Percentiles rank a stretch among this genome's conserved stretches.
These are phyloP conservation scores for Phytophthora fragariae DNA, from an alignment of 352 stramenopile species.

Conservation along the genomic window DNA sequence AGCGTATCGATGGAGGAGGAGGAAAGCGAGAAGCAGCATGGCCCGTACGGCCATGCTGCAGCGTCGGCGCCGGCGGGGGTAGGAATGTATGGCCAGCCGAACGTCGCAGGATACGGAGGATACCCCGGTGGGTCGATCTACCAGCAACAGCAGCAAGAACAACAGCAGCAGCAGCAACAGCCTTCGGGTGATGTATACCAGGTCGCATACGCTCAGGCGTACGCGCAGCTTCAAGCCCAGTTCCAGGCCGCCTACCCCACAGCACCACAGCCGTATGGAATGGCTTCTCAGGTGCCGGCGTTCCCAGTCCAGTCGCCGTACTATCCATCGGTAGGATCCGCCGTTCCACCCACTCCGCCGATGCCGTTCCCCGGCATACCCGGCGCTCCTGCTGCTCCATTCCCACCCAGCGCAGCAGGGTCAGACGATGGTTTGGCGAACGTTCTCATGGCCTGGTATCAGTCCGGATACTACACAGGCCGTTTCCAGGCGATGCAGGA, in stretches of 20 bases:
- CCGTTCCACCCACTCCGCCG: conserved; percentile 31
- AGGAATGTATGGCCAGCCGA: conserved; percentile 25
- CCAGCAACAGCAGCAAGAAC: conserved; percentile 18
- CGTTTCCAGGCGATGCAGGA: conserved; percentile 83
- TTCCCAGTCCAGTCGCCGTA: conserved; percentile 35
- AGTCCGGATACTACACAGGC: conserved; percentile 85
- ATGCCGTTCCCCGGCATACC: conserved; percentile 39
- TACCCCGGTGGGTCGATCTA: background rate
- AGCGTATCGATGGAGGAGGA: conserved; percentile 29
- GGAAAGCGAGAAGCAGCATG: conserved; percentile 4
- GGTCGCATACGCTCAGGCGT: conserved; percentile 72
- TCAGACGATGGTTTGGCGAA: conserved; percentile 74
- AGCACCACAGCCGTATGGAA: conserved; percentile 30
- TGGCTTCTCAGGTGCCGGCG: conserved; percentile 22
- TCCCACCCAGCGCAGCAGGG: conserved; percentile 22
- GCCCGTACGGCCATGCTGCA: background rate
- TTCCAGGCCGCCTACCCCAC: conserved; percentile 48
- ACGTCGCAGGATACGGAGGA: conserved; percentile 16
- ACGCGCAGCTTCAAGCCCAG: conserved; percentile 69
- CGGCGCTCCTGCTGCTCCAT: conserved; percentile 23
- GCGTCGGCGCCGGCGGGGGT: conserved; percentile 4
- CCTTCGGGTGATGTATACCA: conserved; percentile 60
- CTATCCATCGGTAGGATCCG: conserved; percentile 29
- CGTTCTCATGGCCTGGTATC: conserved; percentile 85
- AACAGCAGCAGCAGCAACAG: conserved; percentile 26